Conservation (phyloP, 148 eudicot species). For the Rhododendron mucronatum region DNA sequence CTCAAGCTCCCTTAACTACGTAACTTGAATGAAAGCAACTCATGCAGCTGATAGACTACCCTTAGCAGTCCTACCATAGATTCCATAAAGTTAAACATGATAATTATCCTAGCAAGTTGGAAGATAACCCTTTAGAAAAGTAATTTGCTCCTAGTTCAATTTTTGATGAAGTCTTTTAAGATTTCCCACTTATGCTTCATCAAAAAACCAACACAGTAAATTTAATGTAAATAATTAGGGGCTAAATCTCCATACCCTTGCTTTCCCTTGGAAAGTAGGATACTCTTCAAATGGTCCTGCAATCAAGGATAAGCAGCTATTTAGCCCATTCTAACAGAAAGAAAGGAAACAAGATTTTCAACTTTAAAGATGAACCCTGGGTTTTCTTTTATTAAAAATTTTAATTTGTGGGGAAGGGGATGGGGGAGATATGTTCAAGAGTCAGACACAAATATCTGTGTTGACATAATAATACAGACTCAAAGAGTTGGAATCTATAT, state of each 20-base stretch:
- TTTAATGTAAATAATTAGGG: background rate
- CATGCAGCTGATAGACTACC: background rate
- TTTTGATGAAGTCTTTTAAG: background rate
- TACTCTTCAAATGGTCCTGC: slow-evolving; percentile 79
- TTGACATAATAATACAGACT: background rate
- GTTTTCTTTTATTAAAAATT: background rate
- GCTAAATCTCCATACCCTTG: slow-evolving; percentile 44
- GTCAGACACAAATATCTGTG: background rate
- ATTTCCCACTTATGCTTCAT: background rate
- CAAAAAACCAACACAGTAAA: background rate
- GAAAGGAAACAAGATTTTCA: background rate
- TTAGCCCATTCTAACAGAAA: slow-evolving; percentile 3
- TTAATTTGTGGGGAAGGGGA: background rate
- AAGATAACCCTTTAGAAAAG: background rate
- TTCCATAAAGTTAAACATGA: background rate
- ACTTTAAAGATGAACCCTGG: background rate
- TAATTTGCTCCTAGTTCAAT: background rate
- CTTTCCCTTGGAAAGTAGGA: slow-evolving; percentile 49
- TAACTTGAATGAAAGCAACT: background rate
- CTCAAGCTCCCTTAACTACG: background rate
- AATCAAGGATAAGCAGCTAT: slow-evolving; percentile 16
- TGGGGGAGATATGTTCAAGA: background rate
- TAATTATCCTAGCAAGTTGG: background rate
- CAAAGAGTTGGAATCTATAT: slow-evolving; percentile 10
- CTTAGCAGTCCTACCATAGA: background rate